Evolutionary conservation across 441 rosid genomes (phyloP).

Genomic region (Gossypium gossypioides): DNA sequence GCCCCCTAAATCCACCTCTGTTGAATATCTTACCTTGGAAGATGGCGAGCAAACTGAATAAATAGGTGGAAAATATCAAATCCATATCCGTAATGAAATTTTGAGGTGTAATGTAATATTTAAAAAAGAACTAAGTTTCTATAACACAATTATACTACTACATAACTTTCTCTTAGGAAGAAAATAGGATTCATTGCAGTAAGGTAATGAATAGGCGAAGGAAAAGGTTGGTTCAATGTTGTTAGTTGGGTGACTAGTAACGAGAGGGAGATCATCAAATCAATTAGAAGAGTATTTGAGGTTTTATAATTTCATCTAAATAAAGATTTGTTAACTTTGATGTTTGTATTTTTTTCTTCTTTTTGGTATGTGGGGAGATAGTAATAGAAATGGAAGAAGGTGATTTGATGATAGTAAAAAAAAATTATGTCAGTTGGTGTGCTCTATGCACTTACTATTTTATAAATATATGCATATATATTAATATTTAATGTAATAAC

Average conservation of each 20-base stretch:
- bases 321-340: neutral
- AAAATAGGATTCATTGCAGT: neutral
- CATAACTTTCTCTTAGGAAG: neutral
- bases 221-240: neutral
- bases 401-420: neutral
- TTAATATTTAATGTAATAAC: too few relatives aligned
- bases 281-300: neutral
- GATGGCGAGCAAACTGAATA: constrained; percentile 23
- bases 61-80: constrained; percentile 11
- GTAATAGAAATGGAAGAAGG: neutral
- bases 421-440: neutral
- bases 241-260: neutral
- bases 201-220: neutral
- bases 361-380: neutral
- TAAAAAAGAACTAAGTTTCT: neutral
- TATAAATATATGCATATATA: too few relatives aligned
- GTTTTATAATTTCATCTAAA: neutral
- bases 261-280: neutral
- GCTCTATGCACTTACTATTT: neutral
- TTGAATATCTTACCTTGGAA: constrained; percentile 20
- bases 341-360: neutral
- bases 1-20: too few relatives aligned
- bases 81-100: constrained; percentile 8
- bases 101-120: neutral
- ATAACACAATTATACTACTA: neutral